Evolutionary conservation across 2,329 filamentous ascomycete genomes (phyloP).

Genomic region (Microascus cirrosus): DNA sequence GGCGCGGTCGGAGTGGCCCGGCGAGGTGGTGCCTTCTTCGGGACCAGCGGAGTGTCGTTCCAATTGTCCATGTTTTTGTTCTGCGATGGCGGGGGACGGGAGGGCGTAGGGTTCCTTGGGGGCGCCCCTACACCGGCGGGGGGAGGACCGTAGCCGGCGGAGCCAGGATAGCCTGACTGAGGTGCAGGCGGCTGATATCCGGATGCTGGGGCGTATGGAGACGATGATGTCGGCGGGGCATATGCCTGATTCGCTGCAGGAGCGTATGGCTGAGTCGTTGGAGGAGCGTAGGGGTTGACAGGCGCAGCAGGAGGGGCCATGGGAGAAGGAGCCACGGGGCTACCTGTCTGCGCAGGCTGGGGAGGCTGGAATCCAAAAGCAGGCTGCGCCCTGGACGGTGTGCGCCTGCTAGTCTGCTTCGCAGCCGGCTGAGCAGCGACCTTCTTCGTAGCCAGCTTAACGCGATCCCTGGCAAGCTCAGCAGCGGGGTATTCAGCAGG

Average conservation of each 20-base stretch:
- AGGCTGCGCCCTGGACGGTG: conserved; percentile 28
- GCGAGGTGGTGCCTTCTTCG: conserved; percentile 55
- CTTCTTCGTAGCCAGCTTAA: conserved; percentile 68
- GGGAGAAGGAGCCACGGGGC: conserved; percentile 11
- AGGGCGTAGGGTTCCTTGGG: conserved; percentile 53
- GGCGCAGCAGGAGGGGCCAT: conserved; percentile 12
- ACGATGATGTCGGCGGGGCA: conserved; percentile 7
- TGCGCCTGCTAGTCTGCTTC: conserved; percentile 9
- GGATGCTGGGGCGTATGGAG: conserved; percentile 1
- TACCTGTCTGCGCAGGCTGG: conserved; percentile 20
- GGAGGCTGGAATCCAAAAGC: conserved; percentile 34
- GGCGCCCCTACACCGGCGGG: conserved; percentile 23
- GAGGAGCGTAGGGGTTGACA: conserved; percentile 20
- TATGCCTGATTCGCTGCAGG: conserved; percentile 15
- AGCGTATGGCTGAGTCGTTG: conserved; percentile 19
- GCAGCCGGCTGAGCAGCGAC: conserved; percentile 14
- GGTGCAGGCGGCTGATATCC: conserved; percentile 7
- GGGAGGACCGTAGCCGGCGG: conserved; percentile 15
- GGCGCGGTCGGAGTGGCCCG: conserved; percentile 63
- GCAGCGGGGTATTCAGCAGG: conserved; percentile 76
- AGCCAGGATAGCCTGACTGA: conserved; percentile 3
- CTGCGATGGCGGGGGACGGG: conserved; percentile 57
- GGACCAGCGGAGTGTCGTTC: conserved; percentile 90
- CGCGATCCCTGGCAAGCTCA: conserved; percentile 73
- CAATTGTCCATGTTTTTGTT: conserved; percentile 67